These are phyloP conservation scores for Xylariaceae sp. DNA, from an alignment of 2,329 filamentous ascomycete species.

Conservation along the genomic window DNA sequence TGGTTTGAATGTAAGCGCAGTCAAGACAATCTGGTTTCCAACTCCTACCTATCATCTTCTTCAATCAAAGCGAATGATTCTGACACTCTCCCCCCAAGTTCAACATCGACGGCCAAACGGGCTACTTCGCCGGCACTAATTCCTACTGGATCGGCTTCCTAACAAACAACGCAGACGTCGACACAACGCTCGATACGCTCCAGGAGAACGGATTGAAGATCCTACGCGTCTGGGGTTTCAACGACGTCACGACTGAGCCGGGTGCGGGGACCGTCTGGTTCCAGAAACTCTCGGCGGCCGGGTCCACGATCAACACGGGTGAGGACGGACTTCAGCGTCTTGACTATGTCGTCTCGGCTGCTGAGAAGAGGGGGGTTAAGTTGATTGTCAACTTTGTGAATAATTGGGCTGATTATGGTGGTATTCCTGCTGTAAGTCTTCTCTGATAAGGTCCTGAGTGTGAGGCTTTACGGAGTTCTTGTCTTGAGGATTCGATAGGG, in stretches of 20 bases:
- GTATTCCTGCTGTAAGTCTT: constrained; percentile 46
- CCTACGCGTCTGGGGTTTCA: constrained; percentile 57
- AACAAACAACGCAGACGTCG: constrained; percentile 48
- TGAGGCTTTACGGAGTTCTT: too few species aligned
- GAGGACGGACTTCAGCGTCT: constrained; percentile 58
- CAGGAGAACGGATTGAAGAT: constrained; percentile 49
- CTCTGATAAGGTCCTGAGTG: too few species aligned
- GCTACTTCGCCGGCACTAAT: constrained; percentile 49
- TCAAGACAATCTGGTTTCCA: background rate
- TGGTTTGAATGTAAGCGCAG: constrained; percentile 11
- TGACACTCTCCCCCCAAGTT: constrained; percentile 23
- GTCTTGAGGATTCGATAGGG: too few species aligned
- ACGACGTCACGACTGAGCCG: constrained; percentile 46
- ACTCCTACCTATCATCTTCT: background rate
- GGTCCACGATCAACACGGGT: constrained; percentile 58
- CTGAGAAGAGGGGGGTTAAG: constrained; percentile 55
- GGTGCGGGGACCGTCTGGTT: constrained; percentile 42
- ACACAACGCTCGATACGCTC: constrained; percentile 46
- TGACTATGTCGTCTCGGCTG: constrained; percentile 57
- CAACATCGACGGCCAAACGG: constrained; percentile 38
- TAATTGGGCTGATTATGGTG: constrained; percentile 65
- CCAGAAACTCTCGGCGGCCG: constrained; percentile 46
- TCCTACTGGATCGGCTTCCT: constrained; percentile 50
- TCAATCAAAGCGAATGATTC: background rate
- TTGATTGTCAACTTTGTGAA: constrained; percentile 63